A percentile compares a stretch with the other conserved stretches of the same genome.
Conservation (phyloP, 495 filamentous ascomycete genomes). For the Aspergillus steynii region DNA sequence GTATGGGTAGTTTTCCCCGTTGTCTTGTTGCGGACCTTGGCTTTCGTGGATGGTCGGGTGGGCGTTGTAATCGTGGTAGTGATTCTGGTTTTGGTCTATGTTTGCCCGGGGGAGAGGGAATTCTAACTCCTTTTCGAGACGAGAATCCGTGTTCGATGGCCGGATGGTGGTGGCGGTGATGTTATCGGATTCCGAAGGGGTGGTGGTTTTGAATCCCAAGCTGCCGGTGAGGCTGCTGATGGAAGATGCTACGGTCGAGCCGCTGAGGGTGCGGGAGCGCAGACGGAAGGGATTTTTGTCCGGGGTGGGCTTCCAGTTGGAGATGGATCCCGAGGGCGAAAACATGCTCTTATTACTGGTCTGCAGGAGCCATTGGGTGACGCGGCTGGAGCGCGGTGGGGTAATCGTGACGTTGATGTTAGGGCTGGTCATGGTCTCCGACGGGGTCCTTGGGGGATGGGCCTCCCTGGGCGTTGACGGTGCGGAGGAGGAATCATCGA, state of each 20-base stretch:
- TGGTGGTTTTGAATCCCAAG: slow-evolving; percentile 15
- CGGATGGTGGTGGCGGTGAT: slow-evolving; percentile 26
- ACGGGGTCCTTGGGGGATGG: slow-evolving; percentile 20
- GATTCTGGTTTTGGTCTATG: not conserved
- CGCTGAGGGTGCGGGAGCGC: slow-evolving; percentile 42
- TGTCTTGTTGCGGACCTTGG: slow-evolving; percentile 18
- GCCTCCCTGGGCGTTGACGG: slow-evolving; percentile 18
- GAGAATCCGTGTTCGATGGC: slow-evolving; percentile 26
- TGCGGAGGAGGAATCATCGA: slow-evolving; percentile 1
- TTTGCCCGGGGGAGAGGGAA: slow-evolving; percentile 14
- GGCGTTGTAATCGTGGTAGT: slow-evolving; percentile 2
- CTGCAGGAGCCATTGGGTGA: slow-evolving; percentile 39
- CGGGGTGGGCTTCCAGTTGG: slow-evolving; percentile 15
- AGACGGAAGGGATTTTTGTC: slow-evolving; percentile 32
- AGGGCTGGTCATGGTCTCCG: slow-evolving; percentile 19
- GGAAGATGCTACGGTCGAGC: slow-evolving; percentile 38
- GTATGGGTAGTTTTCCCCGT: slow-evolving; percentile 15
- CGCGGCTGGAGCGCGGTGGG: slow-evolving; percentile 28
- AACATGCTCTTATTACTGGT: slow-evolving; percentile 1
- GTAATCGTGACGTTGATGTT: slow-evolving; percentile 15
- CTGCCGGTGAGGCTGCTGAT: slow-evolving; percentile 27
- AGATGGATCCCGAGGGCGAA: not conserved
- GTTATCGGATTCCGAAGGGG: slow-evolving; percentile 24
- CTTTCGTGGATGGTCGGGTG: slow-evolving; percentile 34
- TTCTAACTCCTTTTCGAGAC: slow-evolving; percentile 30